Evolutionary conservation across 306 rosid genomes (phyloP).

Genomic region (Pachyrhizus erosus): DNA sequence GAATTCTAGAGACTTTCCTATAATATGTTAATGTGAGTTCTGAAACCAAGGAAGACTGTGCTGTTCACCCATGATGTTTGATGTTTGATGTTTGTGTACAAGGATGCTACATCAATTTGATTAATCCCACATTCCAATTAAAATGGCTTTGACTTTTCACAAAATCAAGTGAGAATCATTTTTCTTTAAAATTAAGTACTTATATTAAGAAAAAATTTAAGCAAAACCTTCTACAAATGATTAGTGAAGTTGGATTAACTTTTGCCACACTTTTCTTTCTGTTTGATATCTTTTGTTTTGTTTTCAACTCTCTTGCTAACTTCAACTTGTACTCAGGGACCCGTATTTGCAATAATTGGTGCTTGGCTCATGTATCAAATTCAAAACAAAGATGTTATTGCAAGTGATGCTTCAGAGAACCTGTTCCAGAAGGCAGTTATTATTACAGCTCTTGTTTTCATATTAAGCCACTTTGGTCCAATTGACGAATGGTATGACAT

Average conservation of each 20-base stretch:
- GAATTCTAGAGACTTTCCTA: not conserved
- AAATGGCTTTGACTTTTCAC: not conserved
- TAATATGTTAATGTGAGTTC: not conserved
- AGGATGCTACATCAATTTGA: not conserved
- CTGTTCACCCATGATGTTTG: not conserved
- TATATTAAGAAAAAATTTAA: not conserved
- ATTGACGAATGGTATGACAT: constrained; percentile 80
- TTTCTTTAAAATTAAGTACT: not conserved
- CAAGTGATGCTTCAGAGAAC: constrained; percentile 58
- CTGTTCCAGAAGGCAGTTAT: constrained; percentile 79
- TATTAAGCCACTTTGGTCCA: constrained; percentile 73
- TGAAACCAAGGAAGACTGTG: not conserved
- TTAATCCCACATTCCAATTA: not conserved
- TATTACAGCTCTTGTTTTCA: constrained; percentile 64
- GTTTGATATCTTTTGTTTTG: not conserved
- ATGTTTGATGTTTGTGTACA: not conserved
- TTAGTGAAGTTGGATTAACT: not conserved
- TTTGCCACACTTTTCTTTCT: not conserved
- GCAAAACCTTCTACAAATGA: not conserved
- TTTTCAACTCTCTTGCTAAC: not conserved
- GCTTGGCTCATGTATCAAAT: constrained; percentile 88
- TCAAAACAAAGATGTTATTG: constrained; percentile 65
- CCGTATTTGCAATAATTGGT: constrained; percentile 87
- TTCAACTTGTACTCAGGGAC: constrained; percentile 65
- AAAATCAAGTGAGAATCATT: constrained; percentile 5